Conservation (phyloP, 2,329 filamentous ascomycete species). For the Phaeomoniella chlamydospora region DNA sequence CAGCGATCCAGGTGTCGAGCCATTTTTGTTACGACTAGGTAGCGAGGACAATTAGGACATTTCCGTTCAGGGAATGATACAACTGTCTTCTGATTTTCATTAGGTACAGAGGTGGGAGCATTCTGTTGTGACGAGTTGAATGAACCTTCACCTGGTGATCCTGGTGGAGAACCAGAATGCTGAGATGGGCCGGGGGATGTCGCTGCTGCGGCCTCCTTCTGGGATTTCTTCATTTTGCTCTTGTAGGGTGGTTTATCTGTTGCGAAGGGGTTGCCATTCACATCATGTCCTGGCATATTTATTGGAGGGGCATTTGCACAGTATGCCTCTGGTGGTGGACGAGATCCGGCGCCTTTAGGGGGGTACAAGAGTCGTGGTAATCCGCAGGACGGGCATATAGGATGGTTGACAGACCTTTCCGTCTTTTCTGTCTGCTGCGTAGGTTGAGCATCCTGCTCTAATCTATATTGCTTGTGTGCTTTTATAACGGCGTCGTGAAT, state of each 20-base stretch:
- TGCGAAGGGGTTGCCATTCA: slow-evolving; percentile 38
- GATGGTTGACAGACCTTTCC: background rate
- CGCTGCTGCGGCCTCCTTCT: slow-evolving; percentile 13
- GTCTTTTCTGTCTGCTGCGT: background rate
- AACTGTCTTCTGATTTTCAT: slow-evolving; percentile 14
- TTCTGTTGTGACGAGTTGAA: slow-evolving; percentile 9
- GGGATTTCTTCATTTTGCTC: slow-evolving; percentile 21
- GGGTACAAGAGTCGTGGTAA: slow-evolving; percentile 43
- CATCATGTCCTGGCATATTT: slow-evolving; percentile 39
- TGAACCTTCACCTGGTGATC: slow-evolving; percentile 10
- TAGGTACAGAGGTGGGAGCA: background rate
- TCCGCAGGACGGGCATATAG: background rate
- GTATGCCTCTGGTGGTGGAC: slow-evolving; percentile 32
- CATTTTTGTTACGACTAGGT: slow-evolving; percentile 45
- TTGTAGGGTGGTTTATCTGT: slow-evolving; percentile 29
- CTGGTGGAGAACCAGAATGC: slow-evolving; percentile 17
- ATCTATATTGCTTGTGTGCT: background rate
- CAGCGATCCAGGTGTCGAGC: slow-evolving; percentile 49
- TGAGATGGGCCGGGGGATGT: slow-evolving; percentile 18
- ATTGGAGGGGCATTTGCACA: slow-evolving; percentile 44
- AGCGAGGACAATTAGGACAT: slow-evolving; percentile 47
- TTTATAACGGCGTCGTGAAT: background rate
- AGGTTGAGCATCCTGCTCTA: background rate
- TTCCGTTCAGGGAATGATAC: slow-evolving; percentile 26
- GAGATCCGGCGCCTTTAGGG: slow-evolving; percentile 30